These are phyloP conservation scores for Vitis riparia DNA, from an alignment of 164 flowering plant species.

Conservation along the genomic window DNA sequence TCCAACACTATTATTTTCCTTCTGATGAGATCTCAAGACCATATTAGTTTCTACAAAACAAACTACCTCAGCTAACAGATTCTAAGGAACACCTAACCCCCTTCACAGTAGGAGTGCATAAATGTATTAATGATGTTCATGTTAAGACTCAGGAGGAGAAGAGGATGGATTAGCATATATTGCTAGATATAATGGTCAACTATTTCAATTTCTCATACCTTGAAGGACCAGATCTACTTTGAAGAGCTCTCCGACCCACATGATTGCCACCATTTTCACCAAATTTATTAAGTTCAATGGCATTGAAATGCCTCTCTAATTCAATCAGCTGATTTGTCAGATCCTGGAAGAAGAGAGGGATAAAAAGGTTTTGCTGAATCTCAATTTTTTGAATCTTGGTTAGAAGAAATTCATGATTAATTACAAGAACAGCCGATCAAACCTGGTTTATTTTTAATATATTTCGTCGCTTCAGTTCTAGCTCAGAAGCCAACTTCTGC, in stretches of 20 bases:
- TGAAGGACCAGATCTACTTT: slow-evolving; percentile 43
- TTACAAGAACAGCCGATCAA: background rate
- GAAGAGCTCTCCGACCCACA: slow-evolving; percentile 32
- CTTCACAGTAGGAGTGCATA: too few species aligned
- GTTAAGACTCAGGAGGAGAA: too few species aligned
- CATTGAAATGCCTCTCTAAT: slow-evolving; percentile 87
- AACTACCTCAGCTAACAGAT: too few species aligned
- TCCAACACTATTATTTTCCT: background rate
- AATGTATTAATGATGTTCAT: too few species aligned
- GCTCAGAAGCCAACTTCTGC: slow-evolving; percentile 83
- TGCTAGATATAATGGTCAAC: background rate
- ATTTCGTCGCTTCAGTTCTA: slow-evolving; percentile 64
- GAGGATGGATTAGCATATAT: too few species aligned
- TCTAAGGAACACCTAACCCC: too few species aligned
- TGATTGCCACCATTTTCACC: slow-evolving; percentile 42
- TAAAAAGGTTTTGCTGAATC: background rate
- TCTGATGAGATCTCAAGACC: too few species aligned
- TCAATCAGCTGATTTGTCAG: slow-evolving; percentile 71
- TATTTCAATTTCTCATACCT: slow-evolving; percentile 44
- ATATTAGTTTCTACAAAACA: too few species aligned
- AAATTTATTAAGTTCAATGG: slow-evolving; percentile 74
- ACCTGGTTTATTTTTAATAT: slow-evolving; percentile 69
- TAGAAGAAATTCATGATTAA: background rate
- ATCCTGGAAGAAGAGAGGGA: slow-evolving; percentile 40
- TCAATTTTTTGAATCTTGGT: too few species aligned